phyloP scores from a whole-genome alignment of 805 yeast species.

The Saccharomyces eubayanus region DNA sequence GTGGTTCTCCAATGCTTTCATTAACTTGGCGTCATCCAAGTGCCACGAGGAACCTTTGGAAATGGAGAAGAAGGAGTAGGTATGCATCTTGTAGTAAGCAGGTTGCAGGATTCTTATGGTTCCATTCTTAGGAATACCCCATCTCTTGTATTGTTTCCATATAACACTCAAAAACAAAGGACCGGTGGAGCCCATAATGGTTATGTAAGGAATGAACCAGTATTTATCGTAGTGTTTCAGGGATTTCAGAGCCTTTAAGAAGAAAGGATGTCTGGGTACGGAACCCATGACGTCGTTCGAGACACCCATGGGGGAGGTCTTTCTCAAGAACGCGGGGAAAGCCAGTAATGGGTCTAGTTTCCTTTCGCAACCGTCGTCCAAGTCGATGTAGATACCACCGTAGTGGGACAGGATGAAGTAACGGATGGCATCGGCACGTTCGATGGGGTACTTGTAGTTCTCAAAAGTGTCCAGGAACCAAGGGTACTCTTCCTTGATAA shows the following conservation, averaged over 20 bases:
- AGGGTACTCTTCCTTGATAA: constrained; percentile 69
- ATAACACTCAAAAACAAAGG: constrained; percentile 77
- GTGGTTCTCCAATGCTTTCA: constrained; percentile 65
- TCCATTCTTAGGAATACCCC: constrained; percentile 58
- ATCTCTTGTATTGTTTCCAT: constrained; percentile 78
- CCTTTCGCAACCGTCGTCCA: constrained; percentile 79
- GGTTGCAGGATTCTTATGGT: constrained; percentile 63
- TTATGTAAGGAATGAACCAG: constrained; percentile 79
- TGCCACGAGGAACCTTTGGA: constrained; percentile 90
- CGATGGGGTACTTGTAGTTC: constrained; percentile 66
- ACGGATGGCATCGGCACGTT: constrained; percentile 84
- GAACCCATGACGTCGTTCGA: constrained; percentile 91
- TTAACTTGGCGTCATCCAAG: constrained; percentile 70
- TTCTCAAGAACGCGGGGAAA: constrained; percentile 75
- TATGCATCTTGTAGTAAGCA: constrained; percentile 52
- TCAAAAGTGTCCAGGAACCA: constrained; percentile 82
- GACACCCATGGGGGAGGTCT: constrained; percentile 81
- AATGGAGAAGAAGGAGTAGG: constrained; percentile 58
- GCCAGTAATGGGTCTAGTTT: constrained; percentile 69
- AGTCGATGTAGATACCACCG: constrained; percentile 84
- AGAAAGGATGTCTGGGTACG: constrained; percentile 79
- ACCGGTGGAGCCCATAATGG: constrained; percentile 91
- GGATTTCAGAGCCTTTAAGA: constrained; percentile 56
- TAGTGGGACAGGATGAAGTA: constrained; percentile 73
- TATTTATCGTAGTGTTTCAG: constrained; percentile 56